A percentile compares a stretch with the other conserved stretches of the same genome.
These are phyloP conservation scores for Hanseniaspora meyeri DNA, from an alignment of 805 yeast genomes.

Conservation along the genomic window DNA sequence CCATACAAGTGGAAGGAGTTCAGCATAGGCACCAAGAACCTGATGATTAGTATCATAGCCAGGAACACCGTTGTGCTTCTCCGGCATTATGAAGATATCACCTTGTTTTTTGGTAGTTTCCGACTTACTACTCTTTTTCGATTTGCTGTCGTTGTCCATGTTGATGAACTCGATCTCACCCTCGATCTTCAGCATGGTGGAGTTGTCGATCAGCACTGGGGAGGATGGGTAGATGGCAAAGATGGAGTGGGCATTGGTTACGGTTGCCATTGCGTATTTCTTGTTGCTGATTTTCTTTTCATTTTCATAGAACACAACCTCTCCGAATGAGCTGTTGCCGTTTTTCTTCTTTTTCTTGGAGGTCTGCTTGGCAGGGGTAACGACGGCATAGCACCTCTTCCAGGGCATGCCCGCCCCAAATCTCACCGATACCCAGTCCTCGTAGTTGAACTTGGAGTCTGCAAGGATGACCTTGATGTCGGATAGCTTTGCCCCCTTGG, in stretches of 20 bases:
- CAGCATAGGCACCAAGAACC: constrained; percentile 56
- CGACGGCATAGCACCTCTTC: constrained; percentile 85
- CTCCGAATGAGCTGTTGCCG: constrained; percentile 38
- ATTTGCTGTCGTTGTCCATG: background rate
- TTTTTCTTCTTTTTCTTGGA: constrained; percentile 28
- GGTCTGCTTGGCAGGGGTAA: constrained; percentile 53
- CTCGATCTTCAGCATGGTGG: constrained; percentile 80
- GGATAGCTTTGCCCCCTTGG: constrained; percentile 77
- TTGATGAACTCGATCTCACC: constrained; percentile 55
- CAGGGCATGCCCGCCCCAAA: constrained; percentile 98
- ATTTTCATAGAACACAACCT: constrained; percentile 67
- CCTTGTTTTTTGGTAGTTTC: constrained; percentile 1
- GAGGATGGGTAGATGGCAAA: constrained; percentile 90
- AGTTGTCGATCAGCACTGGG: constrained; percentile 64
- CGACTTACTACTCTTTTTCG: background rate
- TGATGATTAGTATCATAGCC: constrained; percentile 61
- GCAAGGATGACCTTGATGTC: constrained; percentile 79
- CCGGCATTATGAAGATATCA: constrained; percentile 50
- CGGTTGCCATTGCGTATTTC: constrained; percentile 63
- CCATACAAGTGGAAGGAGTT: constrained; percentile 65
- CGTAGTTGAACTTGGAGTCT: constrained; percentile 74
- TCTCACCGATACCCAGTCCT: constrained; percentile 88
- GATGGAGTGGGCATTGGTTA: constrained; percentile 54
- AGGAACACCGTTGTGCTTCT: constrained; percentile 57
- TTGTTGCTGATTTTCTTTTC: constrained; percentile 58